Evolutionary conservation across 768 basidiomycete genomes (phyloP).

Genomic region (Polyporus arcularius): DNA sequence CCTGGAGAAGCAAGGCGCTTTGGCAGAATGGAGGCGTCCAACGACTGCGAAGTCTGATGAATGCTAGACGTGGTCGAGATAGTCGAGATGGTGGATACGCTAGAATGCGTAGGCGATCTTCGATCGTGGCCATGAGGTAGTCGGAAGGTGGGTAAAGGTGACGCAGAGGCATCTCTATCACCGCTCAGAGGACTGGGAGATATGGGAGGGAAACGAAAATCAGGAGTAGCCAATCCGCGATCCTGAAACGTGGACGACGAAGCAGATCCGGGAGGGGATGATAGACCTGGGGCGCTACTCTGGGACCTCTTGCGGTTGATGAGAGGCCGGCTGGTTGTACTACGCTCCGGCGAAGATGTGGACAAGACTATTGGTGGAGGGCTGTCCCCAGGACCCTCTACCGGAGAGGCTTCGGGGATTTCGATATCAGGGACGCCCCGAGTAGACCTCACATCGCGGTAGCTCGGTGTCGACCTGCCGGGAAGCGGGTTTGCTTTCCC

Average conservation of each 20-base stretch:
- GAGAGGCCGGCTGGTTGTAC: constrained; percentile 29
- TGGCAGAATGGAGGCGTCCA: constrained; percentile 44
- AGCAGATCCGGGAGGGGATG: constrained; percentile 30
- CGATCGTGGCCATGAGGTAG: constrained; percentile 22
- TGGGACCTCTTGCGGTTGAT: constrained; percentile 45
- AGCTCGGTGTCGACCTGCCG: constrained; percentile 17
- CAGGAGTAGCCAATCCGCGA: constrained; percentile 27
- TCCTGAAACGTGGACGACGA: constrained; percentile 32
- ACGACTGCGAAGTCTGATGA: constrained; percentile 59
- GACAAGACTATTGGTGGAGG: constrained; percentile 28
- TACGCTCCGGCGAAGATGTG: constrained; percentile 29
- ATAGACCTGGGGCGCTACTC: constrained; percentile 39
- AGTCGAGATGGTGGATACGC: constrained; percentile 30
- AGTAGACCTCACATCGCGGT: constrained; percentile 33
- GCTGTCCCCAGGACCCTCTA: constrained; percentile 20
- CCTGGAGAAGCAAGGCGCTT: constrained; percentile 29
- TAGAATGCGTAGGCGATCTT: constrained; percentile 36
- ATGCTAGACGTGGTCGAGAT: constrained; percentile 31
- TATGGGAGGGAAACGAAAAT: constrained; percentile 39
- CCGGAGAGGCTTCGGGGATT: constrained; percentile 32
- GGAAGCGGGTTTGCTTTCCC: not conserved
- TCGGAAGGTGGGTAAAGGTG: constrained; percentile 19
- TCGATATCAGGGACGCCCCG: constrained; percentile 41
- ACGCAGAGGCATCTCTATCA: not conserved
- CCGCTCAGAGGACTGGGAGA: constrained; percentile 7